Percentiles rank a stretch among this genome's conserved stretches.
These are phyloP conservation scores for Pleurotus platypus DNA, from an alignment of 768 basidiomycete genomes.

Conservation along the genomic window DNA sequence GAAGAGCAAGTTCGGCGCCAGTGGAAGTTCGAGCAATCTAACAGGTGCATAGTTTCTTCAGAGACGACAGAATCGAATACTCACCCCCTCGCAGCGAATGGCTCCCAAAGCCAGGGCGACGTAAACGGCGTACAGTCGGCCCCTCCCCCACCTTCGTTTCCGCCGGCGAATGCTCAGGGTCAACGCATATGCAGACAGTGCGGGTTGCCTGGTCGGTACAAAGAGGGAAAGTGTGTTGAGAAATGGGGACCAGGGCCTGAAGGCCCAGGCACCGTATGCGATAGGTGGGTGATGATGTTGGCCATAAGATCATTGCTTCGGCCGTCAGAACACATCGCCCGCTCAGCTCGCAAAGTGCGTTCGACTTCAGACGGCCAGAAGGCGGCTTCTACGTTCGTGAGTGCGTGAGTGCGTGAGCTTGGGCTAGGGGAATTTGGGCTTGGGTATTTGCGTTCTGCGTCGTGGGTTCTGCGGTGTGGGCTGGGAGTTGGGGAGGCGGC, in stretches of 20 bases:
- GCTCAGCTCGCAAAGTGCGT: too few relatives aligned
- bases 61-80: too few relatives aligned
- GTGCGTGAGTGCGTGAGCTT: too few relatives aligned
- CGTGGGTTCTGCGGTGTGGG: too few relatives aligned
- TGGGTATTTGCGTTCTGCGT: too few relatives aligned
- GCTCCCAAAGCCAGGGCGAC: neutral
- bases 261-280: slow-evolving; percentile 82
- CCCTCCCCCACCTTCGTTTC: slow-evolving; percentile 28
- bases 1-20: slow-evolving; percentile 47
- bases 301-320: neutral
- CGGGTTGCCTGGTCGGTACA: slow-evolving; percentile 70
- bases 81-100: too few relatives aligned
- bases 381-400: too few relatives aligned
- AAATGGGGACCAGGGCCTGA: slow-evolving; percentile 86
- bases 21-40: slow-evolving; percentile 8
- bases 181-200: slow-evolving; percentile 79
- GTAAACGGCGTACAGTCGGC: slow-evolving; percentile 6
- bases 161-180: slow-evolving; percentile 54
- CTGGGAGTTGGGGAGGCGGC: too few relatives aligned
- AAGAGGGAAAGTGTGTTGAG: slow-evolving; percentile 83
- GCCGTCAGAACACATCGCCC: too few relatives aligned
- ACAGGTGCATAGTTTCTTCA: neutral
- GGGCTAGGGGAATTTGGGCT: too few relatives aligned
- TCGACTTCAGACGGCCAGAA: too few relatives aligned
- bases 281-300: slow-evolving; percentile 43